phyloP scores from a whole-genome alignment of 2,329 filamentous ascomycete genomes.

The Coniella lustricola region DNA sequence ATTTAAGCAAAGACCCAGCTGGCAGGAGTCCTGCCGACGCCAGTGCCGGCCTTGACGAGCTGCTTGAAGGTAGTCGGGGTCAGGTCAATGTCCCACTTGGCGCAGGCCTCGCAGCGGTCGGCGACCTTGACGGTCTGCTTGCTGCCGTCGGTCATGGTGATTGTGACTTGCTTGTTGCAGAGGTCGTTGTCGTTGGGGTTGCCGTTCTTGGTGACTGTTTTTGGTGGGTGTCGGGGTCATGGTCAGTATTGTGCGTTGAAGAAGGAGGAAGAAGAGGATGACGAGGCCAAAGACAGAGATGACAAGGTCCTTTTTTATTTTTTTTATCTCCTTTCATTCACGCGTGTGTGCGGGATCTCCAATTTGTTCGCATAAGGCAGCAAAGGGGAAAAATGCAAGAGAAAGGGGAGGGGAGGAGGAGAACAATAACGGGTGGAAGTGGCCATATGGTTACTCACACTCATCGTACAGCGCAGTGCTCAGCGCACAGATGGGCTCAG shows the following conservation, averaged over 20 bases:
- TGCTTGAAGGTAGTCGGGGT: slow-evolving; percentile 2
- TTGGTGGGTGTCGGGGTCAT: no score
- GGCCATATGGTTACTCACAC: neutral
- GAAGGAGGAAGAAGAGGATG: no score
- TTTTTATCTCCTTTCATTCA: no score
- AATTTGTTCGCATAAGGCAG: no score
- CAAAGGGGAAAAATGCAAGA: neutral
- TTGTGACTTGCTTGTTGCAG: slow-evolving; percentile 3
- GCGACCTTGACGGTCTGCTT: neutral
- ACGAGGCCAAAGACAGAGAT: no score
- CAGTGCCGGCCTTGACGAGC: neutral
- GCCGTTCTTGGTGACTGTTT: neutral
- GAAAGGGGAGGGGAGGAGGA: neutral
- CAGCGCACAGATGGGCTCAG: neutral
- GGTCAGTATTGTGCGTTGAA: no score
- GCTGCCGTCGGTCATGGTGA: neutral
- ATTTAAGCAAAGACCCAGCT: neutral
- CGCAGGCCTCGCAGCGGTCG: slow-evolving; percentile 4
- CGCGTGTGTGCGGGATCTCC: no score
- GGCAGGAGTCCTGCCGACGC: neutral
- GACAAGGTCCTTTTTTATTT: neutral
- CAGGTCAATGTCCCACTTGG: slow-evolving; percentile 2
- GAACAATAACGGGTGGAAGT: no score
- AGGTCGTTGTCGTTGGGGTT: slow-evolving; percentile 7
- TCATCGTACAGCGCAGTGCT: neutral